Base-by-base conservation (phyloP, 2,329 filamentous ascomycete species). In the Lachnellula subtilissima region DNA sequence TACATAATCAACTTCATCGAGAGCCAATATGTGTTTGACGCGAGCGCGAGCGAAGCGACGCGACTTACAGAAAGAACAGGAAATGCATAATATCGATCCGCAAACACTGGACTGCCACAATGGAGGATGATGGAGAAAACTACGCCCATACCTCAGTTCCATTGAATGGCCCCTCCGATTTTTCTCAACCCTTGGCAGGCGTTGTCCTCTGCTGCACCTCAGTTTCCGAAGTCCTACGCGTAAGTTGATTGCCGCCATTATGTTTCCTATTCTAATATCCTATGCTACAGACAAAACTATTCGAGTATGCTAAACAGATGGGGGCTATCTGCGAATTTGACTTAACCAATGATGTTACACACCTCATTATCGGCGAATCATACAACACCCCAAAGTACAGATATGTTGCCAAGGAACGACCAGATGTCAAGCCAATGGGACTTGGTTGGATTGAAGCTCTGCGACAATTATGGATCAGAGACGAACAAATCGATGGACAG, bases 291-390 rank as follows among this genome's bases (percentile, higher is more conserved):
- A 70, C 73, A 45, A 76, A 83, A 53, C 78, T 91, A 49, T 83
- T 82, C 15, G 73, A 78, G 49, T 83, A 85, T 58, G 88, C 89
- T 17, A 73, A 78, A 61, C 84, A 96, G 69, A 91, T 99, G 78
- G 94, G 94, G 62, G 94, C 92, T 50, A 73, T 82, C 58, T 89
- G 96, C 78, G 91, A 89, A 66, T 88, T 91, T 72, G 92, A 99
- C 71, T 83, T 99, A 46, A 97, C 92, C n/a, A 89, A 89, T 55
- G 91, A 97, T 71, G 91, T 96, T 48, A 97, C 94, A 5, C 94
- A 99, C 75, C 84, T 99, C 48, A 82, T 99, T 61, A 90, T 96
- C 59, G 94, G 92, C 70, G 86, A 89, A 66, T 88, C 25, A 12
- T 17, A 91, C 67, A 84, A 93, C 70, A 97, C 93, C 0, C 84